phyloP scores from a whole-genome alignment of 2,329 filamentous ascomycete genomes.

The Phaeomoniella chlamydospora region DNA sequence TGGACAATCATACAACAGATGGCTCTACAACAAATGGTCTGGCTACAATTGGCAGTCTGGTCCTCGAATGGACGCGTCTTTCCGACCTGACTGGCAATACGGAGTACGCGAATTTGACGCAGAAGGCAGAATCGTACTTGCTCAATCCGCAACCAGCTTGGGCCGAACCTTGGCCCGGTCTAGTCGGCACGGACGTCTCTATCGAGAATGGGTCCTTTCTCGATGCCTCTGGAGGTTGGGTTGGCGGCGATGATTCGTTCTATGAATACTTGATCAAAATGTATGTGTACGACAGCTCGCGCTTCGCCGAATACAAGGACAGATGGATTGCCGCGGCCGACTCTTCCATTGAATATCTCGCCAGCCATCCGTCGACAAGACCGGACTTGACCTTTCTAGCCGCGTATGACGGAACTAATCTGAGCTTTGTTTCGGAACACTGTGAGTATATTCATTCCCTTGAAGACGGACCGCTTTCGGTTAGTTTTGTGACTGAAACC shows the following conservation, averaged over 20 bases:
- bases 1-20: slow-evolving; percentile 37
- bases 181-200: slow-evolving; percentile 55
- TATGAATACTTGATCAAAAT: slow-evolving; percentile 91
- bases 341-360: slow-evolving; percentile 57
- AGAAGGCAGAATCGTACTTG: slow-evolving; percentile 56
- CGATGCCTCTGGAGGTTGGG: slow-evolving; percentile 59
- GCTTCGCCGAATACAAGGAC: slow-evolving; percentile 53
- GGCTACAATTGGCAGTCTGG: slow-evolving; percentile 62
- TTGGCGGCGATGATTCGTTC: slow-evolving; percentile 62
- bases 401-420: slow-evolving; percentile 19
- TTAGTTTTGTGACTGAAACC: too few species aligned
- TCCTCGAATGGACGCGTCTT: slow-evolving; percentile 73
- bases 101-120: slow-evolving; percentile 51
- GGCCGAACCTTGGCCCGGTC: slow-evolving; percentile 60
- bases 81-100: slow-evolving; percentile 52
- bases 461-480: too few species aligned
- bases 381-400: slow-evolving; percentile 56
- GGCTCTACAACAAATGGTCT: slow-evolving; percentile 50
- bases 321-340: slow-evolving; percentile 64
- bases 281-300: slow-evolving; percentile 60
- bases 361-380: slow-evolving; percentile 50
- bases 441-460: slow-evolving; percentile 27
- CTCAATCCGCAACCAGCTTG: slow-evolving; percentile 48
- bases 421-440: slow-evolving; percentile 26
- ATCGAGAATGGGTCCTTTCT: slow-evolving; percentile 52